phyloP scores from a whole-genome alignment of 495 filamentous ascomycete genomes.

The Tricharina praecox region DNA sequence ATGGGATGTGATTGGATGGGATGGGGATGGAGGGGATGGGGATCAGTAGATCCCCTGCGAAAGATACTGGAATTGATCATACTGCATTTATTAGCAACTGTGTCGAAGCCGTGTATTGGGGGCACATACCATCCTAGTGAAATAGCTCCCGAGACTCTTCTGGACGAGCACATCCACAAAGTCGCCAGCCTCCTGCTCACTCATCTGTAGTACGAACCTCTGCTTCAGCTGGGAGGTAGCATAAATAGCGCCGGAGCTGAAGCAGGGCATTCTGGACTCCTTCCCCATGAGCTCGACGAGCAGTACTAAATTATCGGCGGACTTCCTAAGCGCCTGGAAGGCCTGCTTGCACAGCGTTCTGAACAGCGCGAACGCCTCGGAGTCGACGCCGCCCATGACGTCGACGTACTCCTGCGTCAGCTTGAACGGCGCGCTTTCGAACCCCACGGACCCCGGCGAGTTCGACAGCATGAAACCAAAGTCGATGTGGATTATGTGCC shows the following conservation, averaged over 20 bases:
- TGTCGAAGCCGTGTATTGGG: not conserved
- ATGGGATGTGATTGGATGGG: no score
- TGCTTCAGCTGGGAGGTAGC: conserved; percentile 44
- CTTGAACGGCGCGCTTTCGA: conserved; percentile 67
- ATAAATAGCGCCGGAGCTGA: conserved; percentile 43
- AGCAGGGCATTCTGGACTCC: conserved; percentile 63
- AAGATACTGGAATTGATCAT: conserved; percentile 66
- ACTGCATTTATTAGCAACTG: conserved; percentile 23
- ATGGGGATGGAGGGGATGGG: not conserved
- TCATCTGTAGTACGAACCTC: conserved; percentile 56
- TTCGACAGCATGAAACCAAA: conserved; percentile 74
- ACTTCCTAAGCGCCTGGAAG: conserved; percentile 54
- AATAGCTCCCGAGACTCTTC: conserved; percentile 59
- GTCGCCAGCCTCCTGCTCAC: conserved; percentile 51
- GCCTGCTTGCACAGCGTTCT: conserved; percentile 56
- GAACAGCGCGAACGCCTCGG: conserved; percentile 46
- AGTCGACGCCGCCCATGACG: conserved; percentile 48
- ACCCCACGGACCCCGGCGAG: conserved; percentile 57
- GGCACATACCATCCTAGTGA: conserved; percentile 37
- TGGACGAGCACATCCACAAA: conserved; percentile 55
- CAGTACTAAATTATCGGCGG: conserved; percentile 54
- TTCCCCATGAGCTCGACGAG: conserved; percentile 60
- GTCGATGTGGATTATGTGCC: conserved; percentile 67
- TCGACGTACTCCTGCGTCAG: conserved; percentile 63
- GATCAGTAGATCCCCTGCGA: conserved; percentile 59